Base-by-base conservation (phyloP, 371 early-diverging fungal genomes). In the Apophysomyces variabilis region DNA sequence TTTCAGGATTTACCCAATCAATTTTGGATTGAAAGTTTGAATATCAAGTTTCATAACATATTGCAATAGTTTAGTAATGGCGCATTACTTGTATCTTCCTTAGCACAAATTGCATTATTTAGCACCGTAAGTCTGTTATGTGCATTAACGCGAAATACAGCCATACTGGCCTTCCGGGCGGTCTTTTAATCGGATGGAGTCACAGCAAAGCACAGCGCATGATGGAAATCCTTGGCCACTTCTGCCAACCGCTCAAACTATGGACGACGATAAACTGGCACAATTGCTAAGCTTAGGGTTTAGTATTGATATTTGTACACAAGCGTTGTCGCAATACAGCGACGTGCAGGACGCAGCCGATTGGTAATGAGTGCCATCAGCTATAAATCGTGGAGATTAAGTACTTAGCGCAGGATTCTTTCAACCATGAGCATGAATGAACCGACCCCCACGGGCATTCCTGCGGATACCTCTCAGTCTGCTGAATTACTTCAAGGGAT, bases 271-370 rank as follows among this genome's bases (percentile, higher is more conserved):
- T 8, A 35, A 73, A 43, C 61, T 78, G 7, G 78, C 72, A 8
- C 75, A 76, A 54, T 62, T 79, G 7, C 18, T 79, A 8, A 57
- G 68, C 35, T 63, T 79, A 16, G 79, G 79, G 1, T 79, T 74
- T 45, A 71, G 76, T 38, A 36, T 79, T 5, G 75, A 76, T 2
- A 38, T 72, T 5, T 76, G 79, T 16, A 65, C 61, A 61, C 63
- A 66, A 35, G 79, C 79, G 12, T 47, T 79, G 9, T 43, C 44
- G 7, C 66, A 64, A 11, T 67, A 65, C 18, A 46, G 39, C n/a
- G 68, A 66, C 7, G 66, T 79, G 11, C 66, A 76, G 54, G 70
- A 68, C 4, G 79, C 79, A 26, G 72, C 73, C 26, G 71, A 79
- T 18, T 74, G 79, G 79, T 76, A 67, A 58, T 60, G 21, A 39